Base-by-base conservation (phyloP, 176 grass and related monocot genomes). In the Avena eriantha region DNA sequence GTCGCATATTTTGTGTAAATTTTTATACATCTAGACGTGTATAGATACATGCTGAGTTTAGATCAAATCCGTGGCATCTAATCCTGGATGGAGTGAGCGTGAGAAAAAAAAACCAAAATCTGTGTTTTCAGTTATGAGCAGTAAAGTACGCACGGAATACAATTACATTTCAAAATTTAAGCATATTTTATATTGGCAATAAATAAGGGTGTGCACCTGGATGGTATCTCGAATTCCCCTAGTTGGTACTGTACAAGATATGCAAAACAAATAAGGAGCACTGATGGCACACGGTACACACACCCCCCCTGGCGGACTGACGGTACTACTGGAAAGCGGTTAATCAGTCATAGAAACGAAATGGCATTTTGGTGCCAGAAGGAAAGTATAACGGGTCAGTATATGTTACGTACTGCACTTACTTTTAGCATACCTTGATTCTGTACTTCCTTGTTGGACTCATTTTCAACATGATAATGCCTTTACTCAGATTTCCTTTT, bases 281-380 rank as follows among this genome's bases (percentile, higher is more conserved):
- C 46, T 50, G 13, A 94, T 79, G 83, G 75, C 78, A 79, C 36
- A 1, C 36, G 7, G 36, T 21, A 81, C 59, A 51, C 23, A 72
- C 82, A 80, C 83, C 79, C 81, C n/a, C n/a, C n/a, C 68, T 81
- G 81, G 73, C 23, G 80, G 11, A 82, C 76, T 81, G 81, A 79
- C 59, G 77, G 8, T 49, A 57, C 89, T 49, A 57, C 89, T 43
- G 46, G 31, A 84, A 91, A 58, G 66, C 7, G 7, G 15, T 19
- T 53, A 77, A 18, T 29, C 46, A 51, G 56, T 79, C 48, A 90
- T 82, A 68, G 72, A 78, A 81, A 85, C 78, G 8, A 36, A 79
- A 78, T 74, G 59, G 15, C 49, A 73, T 41, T 43, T 77, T 69
- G 66, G 57, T 33, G 34, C 16, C 10, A 78, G 64, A 79, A 18